Base-by-base conservation (phyloP, 2,329 filamentous ascomycete species). In the Trichoderma aggressivum region DNA sequence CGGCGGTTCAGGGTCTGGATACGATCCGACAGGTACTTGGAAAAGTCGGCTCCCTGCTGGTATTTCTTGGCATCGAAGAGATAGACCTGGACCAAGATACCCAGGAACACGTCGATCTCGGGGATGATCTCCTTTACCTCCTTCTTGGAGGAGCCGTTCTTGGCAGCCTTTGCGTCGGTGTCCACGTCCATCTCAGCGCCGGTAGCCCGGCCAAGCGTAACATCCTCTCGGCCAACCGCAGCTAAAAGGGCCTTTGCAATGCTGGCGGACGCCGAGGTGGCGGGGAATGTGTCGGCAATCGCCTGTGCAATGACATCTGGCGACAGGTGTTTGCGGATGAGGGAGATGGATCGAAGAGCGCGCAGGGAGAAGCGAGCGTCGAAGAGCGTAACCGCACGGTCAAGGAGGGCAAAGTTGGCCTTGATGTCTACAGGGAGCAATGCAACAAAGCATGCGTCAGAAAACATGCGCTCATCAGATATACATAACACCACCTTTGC, bases 351-450 rank as follows among this genome's bases (percentile, higher is more conserved):
- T 78, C 96, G 92, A 74, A 99, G 89, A 73, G 96, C 96, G 79
- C 96, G 90, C 74, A 99, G 91, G 71, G 95, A 94, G 84, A 98
- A 99, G 85, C 96, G 91, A 72, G 94, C 90, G 83, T 99, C 96
- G 82, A 98, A 99, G 77, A 97, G 90, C 75, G 91, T 87, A 74
- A 99, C 95, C 75, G 94, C 96, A 78, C 94, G 92, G 79, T 98
- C 94, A 79, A 99, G 88, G 75, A 99, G 88, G 66, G 90, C 89
- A 80, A 98, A 98, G 84, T 97, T 98, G 86, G 89, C 91, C 84
- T 94, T 96, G 84, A 99, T 97, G 82, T 98, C 96, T 98, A 79
- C 50, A 71, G 63, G 28, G 30, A 74, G 34, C 43, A 36, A 32
- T n/a, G 53, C 50, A 61, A 50, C 73, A 79, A 70, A 79, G 77